Evolutionary conservation across 177 flowering plant genomes (phyloP).

Genomic region (Vitis hybrid): DNA sequence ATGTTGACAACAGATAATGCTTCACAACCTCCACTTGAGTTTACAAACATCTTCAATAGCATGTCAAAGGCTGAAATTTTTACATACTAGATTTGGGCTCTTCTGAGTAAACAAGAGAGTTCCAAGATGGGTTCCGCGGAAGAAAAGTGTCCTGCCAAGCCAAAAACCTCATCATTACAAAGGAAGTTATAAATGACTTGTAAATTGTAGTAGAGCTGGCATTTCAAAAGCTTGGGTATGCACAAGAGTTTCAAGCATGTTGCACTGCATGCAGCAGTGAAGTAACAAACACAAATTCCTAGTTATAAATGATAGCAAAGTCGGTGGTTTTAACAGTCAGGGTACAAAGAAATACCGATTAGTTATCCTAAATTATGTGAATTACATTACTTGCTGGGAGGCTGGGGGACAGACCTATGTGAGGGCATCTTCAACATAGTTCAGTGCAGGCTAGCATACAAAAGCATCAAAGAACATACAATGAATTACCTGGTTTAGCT

Average conservation of each 20-base stretch:
- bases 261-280: background rate
- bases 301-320: background rate
- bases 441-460: too few species aligned
- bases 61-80: background rate
- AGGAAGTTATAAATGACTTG: background rate
- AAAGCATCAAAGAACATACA: too few species aligned
- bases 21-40: background rate
- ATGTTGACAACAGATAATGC: background rate
- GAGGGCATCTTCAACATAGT: too few species aligned
- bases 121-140: conserved; percentile 52
- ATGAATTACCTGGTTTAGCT: too few species aligned
- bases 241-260: background rate
- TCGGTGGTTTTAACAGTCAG: background rate
- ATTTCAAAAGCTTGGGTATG: background rate
- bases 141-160: conserved; percentile 57
- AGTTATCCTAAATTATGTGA: too few species aligned
- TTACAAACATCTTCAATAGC: background rate
- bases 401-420: too few species aligned
- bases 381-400: too few species aligned
- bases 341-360: too few species aligned
- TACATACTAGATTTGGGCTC: conserved; percentile 34
- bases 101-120: conserved; percentile 31
- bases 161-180: background rate
- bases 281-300: background rate
- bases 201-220: background rate